Base-by-base conservation (phyloP, 2,329 filamentous ascomycete genomes). In the Fusarium guadeloupense region DNA sequence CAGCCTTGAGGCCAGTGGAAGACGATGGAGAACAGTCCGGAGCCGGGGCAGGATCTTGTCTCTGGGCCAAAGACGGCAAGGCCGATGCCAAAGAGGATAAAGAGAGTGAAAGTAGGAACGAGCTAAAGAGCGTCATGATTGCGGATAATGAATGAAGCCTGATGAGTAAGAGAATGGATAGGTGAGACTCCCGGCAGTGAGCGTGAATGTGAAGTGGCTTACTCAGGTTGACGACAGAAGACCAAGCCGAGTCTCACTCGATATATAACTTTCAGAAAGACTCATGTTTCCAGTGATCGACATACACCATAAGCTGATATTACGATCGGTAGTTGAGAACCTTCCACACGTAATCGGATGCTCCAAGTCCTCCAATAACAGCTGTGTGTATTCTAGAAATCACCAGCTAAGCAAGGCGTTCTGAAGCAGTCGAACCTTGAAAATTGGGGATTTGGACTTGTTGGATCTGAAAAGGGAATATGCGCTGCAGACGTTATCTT, bases 401-500 rank as follows among this genome's bases (percentile, higher is more conserved):
- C 26, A 12, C 25, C 54, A 31, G 1, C 54, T 59, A 59, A 53
- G 55, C 54, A 40, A 25, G 39, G 46, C 54, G 45, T 45, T 53
- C 30, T 39, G 26, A 44, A 50, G 9, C 8, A 9, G 16, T 21
- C 39, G 34, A 59, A 59, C 45, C 54, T 38, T 59, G 54, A 59
- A 19, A 59, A 59, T 20, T 39, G 54, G 55, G 25, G 46, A 53
- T 44, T 6, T 59, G 20, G 54, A 39, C 54, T 56, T 49, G 41
- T 42, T 25, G 6, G n/a, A 59, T 51, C n/a, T 49, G 0, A 31
- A 58, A 59, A 19, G 30, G 55, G 54, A 53, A 59, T 46, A 41
- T 59, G 54, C 54, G 53, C 59, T 14, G 44, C 39, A 9, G 16
- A 21, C 41, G 2, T 6, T 41, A 13, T 2, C 2, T 3, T 14